A percentile compares a stretch with the other conserved stretches of the same genome.
Conservation (phyloP, 345 rosid species). For the Lumnitzera littorea region DNA sequence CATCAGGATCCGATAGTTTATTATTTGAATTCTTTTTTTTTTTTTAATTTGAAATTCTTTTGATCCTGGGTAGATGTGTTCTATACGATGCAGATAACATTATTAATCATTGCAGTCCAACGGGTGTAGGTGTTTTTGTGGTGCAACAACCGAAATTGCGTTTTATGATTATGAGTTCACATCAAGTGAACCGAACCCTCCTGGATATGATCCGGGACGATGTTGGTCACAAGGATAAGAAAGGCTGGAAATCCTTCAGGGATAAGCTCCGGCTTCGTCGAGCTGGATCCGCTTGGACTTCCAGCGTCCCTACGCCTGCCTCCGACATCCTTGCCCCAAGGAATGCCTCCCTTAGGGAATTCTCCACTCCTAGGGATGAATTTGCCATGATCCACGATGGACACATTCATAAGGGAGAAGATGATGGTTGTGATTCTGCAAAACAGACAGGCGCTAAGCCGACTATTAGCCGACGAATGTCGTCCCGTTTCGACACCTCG, state of each 20-base stretch:
- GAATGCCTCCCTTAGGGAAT: background rate
- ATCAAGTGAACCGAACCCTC: constrained; percentile 33
- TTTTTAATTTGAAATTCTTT: too few relatives aligned
- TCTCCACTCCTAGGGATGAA: too few relatives aligned
- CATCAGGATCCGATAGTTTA: too few relatives aligned
- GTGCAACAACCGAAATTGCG: too few relatives aligned
- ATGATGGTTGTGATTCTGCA: constrained; percentile 7
- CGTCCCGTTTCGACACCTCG: constrained; percentile 25
- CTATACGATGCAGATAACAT: too few relatives aligned
- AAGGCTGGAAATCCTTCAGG: constrained; percentile 71
- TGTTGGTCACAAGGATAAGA: constrained; percentile 45
- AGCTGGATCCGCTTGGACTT: constrained; percentile 68
- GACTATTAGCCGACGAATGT: constrained; percentile 39
- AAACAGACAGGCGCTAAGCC: constrained; percentile 23
- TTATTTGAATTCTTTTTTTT: too few relatives aligned
- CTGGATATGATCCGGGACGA: constrained; percentile 60
- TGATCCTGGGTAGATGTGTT: too few relatives aligned
- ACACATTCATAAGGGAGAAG: too few relatives aligned
- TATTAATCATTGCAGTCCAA: too few relatives aligned
- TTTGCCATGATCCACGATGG: too few relatives aligned
- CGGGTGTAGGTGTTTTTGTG: too few relatives aligned
- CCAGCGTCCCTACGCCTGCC: constrained; percentile 47
- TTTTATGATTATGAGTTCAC: too few relatives aligned
- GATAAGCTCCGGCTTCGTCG: constrained; percentile 69
- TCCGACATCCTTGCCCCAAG: constrained; percentile 45